Base-by-base conservation (phyloP, 1,139 yeast species). In the Candida frijolesensis region DNA sequence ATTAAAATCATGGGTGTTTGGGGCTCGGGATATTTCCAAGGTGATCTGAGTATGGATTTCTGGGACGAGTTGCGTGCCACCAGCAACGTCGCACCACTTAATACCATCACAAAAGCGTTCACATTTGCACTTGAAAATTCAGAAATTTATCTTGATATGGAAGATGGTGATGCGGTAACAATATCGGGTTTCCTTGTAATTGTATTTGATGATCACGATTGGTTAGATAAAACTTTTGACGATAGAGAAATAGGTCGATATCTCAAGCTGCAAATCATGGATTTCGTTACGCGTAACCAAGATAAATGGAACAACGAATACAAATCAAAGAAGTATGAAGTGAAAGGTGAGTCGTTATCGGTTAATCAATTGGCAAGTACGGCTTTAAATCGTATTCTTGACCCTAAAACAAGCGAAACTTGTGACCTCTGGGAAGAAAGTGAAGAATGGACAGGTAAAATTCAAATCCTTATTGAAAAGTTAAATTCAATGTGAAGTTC, bases 21-120 rank as follows among this genome's bases (percentile, higher is more conserved):
- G 34, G 34, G 60, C 4, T 33, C 49, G 12, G 45, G 57, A 9
- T 45, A 57, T 18, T 57, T 58, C 29, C 62, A 59, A 14, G 59
- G 54, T 40, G 62, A 58, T 41, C 16, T 42, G 16, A 54, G 57
- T 2, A 52, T 56, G 29, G 62, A 58, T 34, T 35, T 44, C 10
- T 47, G 57, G 37, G 55, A 50, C 2, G 39, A 41, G 27, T 16
- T 32, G 11, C 18, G 19, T 19, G 15, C 32, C 47, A 9, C 25
- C 18, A 16, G 16, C 41, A 1, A 29, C 37, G 9, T 16, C 42
- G 19, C 49, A 42, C 29, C 57, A 32, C 37, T 41, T 57, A 8
- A 51, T 48, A 11, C 40, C 46, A 32, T 44, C 12, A 15, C 50
- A 10, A 39, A 49, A 15, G 35, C 33, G 22, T 49, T 53, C 18